Evolutionary conservation across 371 early-diverging fungal species (phyloP), one percentile per base, ranked within the genome.

Genomic region (Apophysomyces elegans): DNA sequence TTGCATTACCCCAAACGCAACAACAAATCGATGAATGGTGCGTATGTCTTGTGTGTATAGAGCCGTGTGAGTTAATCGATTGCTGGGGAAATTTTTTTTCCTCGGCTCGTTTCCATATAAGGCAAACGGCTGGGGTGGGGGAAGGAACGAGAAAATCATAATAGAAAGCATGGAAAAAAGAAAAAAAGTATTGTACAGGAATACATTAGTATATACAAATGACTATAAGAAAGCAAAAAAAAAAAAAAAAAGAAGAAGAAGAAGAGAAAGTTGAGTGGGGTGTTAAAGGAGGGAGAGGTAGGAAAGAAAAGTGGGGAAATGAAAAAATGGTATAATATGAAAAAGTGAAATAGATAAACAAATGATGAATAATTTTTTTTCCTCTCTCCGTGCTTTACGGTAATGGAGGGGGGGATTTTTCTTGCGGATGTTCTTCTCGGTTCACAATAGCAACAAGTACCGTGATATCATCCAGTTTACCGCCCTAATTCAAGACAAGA

Each of bases 321-420:
- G 56, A 44, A 7, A 37, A 35, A 13, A 47, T 57, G 36, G 36
- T 9, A 12, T 16, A 58, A 58, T n/a, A 46, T 16, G 39, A 45
- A 58, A 64, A 43, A 37, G 54, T 45, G 50, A 32, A 56, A 43
- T 58, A 26, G 45, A 11, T 41, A 44, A 18, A 12, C 3, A 37
- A 35, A 11, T 11, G 12, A 64, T 6, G 26, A 13, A 18, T 13
- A 18, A 38, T 57, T 14, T 37, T 57, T 2, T 32, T 1, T 47
- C 43, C 16, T 45, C 26, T 46, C 32, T 26, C 32, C 2, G 32
- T 26, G 32, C 32, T 26, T 67, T 37, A 70, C 14, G 71, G 71
- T 50, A 70, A 58, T 56, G 71, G 71, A 18, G 71, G 71, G 14
- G 71, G 71, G 35, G 71, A 66, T 13, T 59, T 63, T 41, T 70